Evolutionary conservation across 352 stramenopile genomes (phyloP).

Genomic region (Phytopythium litorale): DNA sequence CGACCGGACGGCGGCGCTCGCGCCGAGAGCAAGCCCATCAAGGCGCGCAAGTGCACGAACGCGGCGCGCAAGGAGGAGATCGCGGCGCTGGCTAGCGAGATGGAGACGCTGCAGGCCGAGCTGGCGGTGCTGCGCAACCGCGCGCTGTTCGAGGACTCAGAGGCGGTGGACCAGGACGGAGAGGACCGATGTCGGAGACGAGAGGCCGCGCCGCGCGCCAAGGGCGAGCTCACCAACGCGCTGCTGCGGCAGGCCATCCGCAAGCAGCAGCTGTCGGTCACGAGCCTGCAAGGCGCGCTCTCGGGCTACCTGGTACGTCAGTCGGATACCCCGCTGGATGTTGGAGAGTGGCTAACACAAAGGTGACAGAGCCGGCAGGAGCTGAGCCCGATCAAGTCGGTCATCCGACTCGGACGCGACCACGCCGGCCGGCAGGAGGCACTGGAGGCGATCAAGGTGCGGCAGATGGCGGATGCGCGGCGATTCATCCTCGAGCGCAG

Average conservation of each 20-base stretch:
- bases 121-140: constrained; percentile 7
- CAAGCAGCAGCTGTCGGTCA: constrained; percentile 22
- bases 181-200: neutral
- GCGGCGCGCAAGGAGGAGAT: constrained; percentile 13
- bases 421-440: constrained; percentile 13
- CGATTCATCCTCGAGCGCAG: constrained; percentile 34
- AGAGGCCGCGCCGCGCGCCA: constrained; percentile 5
- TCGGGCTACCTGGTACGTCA: constrained; percentile 15
- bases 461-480: constrained; percentile 34
- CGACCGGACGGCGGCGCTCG: neutral
- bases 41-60: constrained; percentile 7
- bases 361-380: constrained; percentile 5
- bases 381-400: constrained; percentile 26
- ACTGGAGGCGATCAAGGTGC: constrained; percentile 20
- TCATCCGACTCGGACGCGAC: constrained; percentile 28
- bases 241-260: constrained; percentile 19
- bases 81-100: constrained; percentile 8
- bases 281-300: constrained; percentile 18
- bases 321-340: no score
- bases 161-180: no score
- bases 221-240: constrained; percentile 20
- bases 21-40: constrained; percentile 1
- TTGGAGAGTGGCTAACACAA: no score
- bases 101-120: constrained; percentile 11
- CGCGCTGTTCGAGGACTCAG: constrained; percentile 10